Base-by-base conservation (phyloP, 1,284 basidiomycete species). In the Polyporus tsugae region DNA sequence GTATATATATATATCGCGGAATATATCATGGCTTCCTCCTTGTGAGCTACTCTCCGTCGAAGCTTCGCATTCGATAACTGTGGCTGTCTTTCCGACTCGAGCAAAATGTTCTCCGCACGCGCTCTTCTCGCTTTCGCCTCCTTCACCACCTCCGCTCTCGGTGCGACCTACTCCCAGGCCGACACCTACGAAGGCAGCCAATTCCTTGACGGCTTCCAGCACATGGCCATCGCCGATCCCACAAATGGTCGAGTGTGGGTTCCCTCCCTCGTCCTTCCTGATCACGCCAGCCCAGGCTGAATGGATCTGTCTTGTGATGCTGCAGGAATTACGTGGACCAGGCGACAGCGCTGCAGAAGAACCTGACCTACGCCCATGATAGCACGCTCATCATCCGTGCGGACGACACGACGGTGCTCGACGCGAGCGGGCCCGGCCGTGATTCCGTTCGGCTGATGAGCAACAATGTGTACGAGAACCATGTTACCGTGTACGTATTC, bases 171-270 rank as follows among this genome's bases (percentile, higher is more conserved):
- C 58, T 35, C 46, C 1, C 57, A 60, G 6, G 77, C 79, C 7
- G 84, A 87, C 70, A 84, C 79, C 64, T 80, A 82, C 73, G 77
- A 81, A 39, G 87, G 88, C 22, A 71, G 69, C 35, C 79, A 77
- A 0, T 89, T 90, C 75, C 80, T 85, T 67, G 75, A 79, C 55
- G 78, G 81, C 4, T 89, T 89, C 74, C 77, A 78, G 36, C 84
- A 82, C 72, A 70, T 86, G 73, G 83, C 85, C 22, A 85, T 87
- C 62, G 52, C 82, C 13, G 89, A 89, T 74, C 88, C 89, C 3
- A 88, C 88, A 2, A 79, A 86, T 72, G 88, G 88, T 42, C 82
- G 87, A 65, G 88, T 91, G 88, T 89, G 78, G 74, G 85, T 67
- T 29, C 35, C 64, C 38, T 35, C 15, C 10, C 19, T 6, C 53